Conservation (phyloP, 371 early-diverging fungal species). For the Rhizoclosmatium hyalinum region DNA sequence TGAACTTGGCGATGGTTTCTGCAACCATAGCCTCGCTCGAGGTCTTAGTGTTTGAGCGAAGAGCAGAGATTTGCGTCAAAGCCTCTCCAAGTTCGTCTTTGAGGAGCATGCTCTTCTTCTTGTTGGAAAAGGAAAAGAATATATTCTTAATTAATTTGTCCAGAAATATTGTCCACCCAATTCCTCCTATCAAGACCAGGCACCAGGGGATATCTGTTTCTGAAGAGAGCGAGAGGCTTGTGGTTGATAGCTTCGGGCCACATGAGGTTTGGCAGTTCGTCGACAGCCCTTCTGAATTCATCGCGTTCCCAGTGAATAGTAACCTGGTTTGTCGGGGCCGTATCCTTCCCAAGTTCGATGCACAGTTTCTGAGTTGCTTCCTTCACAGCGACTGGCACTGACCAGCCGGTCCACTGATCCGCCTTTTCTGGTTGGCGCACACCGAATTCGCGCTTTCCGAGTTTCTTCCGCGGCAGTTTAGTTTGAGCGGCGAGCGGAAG, state of each 20-base stretch:
- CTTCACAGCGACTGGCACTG: constrained; percentile 41
- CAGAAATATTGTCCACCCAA: too few relatives aligned
- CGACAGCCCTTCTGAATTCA: constrained; percentile 40
- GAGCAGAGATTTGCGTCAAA: too few relatives aligned
- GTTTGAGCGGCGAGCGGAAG: constrained; percentile 17
- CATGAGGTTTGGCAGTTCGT: constrained; percentile 12
- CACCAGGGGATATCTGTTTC: constrained; percentile 43
- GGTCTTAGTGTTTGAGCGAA: too few relatives aligned
- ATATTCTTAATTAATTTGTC: too few relatives aligned
- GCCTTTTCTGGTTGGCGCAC: constrained; percentile 20
- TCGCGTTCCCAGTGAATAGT: constrained; percentile 50
- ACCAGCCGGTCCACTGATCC: constrained; percentile 33
- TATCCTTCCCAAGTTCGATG: constrained; percentile 27
- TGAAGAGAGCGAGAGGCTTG: constrained; percentile 35
- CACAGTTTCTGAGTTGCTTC: constrained; percentile 37
- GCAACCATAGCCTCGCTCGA: too few relatives aligned
- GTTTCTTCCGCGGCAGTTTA: constrained; percentile 15
- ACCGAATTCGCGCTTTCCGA: constrained; percentile 12
- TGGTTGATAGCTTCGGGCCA: constrained; percentile 50
- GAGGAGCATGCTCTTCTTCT: too few relatives aligned
- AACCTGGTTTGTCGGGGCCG: background rate
- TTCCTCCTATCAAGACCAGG: constrained; percentile 38
- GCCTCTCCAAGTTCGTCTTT: too few relatives aligned
- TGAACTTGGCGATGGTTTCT: too few relatives aligned
- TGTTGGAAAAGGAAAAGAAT: too few relatives aligned